phyloP scores from a whole-genome alignment of 208 protist species.

The Crithidia brevicula region DNA sequence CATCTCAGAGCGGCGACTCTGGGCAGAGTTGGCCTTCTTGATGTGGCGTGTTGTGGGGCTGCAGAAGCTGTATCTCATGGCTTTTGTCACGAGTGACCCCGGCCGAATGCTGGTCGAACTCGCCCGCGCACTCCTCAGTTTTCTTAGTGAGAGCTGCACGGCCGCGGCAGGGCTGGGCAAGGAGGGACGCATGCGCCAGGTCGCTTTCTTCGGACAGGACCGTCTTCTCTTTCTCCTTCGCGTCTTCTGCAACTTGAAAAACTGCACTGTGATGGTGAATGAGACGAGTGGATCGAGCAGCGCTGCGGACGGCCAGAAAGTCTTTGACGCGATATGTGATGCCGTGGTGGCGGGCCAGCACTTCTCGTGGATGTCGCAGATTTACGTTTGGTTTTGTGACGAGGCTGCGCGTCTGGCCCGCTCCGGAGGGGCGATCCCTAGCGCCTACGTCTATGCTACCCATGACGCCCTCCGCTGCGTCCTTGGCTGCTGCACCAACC shows the following conservation, averaged over 20 bases:
- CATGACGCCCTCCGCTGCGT: conserved; percentile 57
- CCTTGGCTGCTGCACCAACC: conserved; percentile 48
- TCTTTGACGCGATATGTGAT: conserved; percentile 36
- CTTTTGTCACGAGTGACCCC: conserved; percentile 54
- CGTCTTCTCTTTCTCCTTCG: conserved; percentile 66
- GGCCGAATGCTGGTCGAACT: conserved; percentile 35
- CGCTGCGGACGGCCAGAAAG: neutral
- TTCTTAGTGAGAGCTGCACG: conserved; percentile 40
- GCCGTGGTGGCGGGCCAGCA: conserved; percentile 35
- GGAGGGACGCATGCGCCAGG: conserved; percentile 29
- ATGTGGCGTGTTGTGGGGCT: conserved; percentile 64
- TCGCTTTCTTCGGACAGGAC: conserved; percentile 39
- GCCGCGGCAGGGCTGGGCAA: conserved; percentile 10
- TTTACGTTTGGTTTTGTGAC: conserved; percentile 62
- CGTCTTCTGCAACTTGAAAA: conserved; percentile 51
- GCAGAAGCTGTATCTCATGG: conserved; percentile 63
- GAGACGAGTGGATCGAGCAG: conserved; percentile 19
- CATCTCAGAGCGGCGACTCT: conserved; percentile 49
- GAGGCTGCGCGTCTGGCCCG: conserved; percentile 36
- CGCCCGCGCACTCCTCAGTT: conserved; percentile 48
- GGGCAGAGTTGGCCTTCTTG: conserved; percentile 66
- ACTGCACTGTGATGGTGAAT: conserved; percentile 52
- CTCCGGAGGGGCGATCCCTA: conserved; percentile 29
- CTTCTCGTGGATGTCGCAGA: conserved; percentile 52
- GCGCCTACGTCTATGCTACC: conserved; percentile 37